Percentiles rank a stretch among this genome's conserved stretches.
phyloP scores from a whole-genome alignment of 1,139 yeast species.

The Pneumocystis canis region DNA sequence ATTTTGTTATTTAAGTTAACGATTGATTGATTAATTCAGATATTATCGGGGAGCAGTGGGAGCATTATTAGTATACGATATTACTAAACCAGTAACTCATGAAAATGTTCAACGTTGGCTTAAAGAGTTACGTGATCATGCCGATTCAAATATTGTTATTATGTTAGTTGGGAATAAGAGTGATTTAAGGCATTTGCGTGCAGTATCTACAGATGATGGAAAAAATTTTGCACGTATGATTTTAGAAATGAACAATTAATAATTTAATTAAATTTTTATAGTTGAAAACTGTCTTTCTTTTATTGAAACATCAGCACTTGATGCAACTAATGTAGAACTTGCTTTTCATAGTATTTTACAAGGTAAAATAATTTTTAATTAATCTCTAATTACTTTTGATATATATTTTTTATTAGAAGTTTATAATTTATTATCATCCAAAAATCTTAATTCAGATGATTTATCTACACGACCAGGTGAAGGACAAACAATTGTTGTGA shows the following conservation, averaged over 20 bases:
- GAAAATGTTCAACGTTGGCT: conserved; percentile 93
- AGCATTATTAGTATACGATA: conserved; percentile 88
- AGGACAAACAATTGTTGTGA: conserved; percentile 84
- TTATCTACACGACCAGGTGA: conserved; percentile 40
- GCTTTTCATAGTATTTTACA: conserved; percentile 68
- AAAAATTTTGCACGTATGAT: conserved; percentile 58
- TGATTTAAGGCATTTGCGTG: conserved; percentile 87
- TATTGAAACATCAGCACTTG: conserved; percentile 94
- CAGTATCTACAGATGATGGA: conserved; percentile 97
- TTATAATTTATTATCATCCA: conserved; percentile 80
- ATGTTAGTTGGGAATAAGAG: conserved; percentile 94
- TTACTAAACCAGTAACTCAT: conserved; percentile 81
- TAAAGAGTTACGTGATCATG: conserved; percentile 87
- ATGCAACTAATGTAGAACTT: conserved; percentile 85
- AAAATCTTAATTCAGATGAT: conserved; percentile 61
- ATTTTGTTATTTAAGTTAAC: too few relatives aligned
- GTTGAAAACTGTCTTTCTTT: conserved; percentile 79
- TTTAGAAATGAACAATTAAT: background rate
- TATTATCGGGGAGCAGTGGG: conserved; percentile 98
- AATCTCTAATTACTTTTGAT: background rate
- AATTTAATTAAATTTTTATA: background rate
- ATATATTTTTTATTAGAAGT: conserved; percentile 53
- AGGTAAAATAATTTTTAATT: conserved; percentile 3
- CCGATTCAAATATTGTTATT: conserved; percentile 90
- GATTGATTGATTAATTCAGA: conserved; percentile 22